Conservation (phyloP, 2,329 filamentous ascomycete genomes). For the Diplodia mutila region DNA sequence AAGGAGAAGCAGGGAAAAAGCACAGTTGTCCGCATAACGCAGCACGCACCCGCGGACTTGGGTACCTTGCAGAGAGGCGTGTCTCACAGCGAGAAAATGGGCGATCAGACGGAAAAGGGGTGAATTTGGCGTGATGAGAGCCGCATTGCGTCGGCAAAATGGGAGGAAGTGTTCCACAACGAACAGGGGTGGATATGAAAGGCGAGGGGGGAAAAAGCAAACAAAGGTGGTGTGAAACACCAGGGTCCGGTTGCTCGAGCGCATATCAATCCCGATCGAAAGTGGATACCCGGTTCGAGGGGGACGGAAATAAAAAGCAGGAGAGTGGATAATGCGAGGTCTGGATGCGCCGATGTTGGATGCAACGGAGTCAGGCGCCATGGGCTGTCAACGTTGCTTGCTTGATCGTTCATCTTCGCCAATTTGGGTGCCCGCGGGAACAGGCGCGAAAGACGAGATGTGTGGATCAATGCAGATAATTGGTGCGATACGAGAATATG, state of each 20-base stretch:
- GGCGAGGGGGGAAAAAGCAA: background rate
- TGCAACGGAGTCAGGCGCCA: background rate
- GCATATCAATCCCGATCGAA: background rate
- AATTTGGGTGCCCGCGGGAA: conserved; percentile 5
- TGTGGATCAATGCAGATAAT: background rate
- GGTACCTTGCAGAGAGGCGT: conserved; percentile 7
- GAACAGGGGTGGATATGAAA: background rate
- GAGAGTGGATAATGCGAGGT: background rate
- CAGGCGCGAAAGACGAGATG: background rate
- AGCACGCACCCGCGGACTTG: conserved; percentile 3
- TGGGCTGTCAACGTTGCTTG: background rate
- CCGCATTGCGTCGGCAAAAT: background rate
- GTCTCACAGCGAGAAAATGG: background rate
- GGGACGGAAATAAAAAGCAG: background rate
- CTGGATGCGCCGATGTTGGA: background rate
- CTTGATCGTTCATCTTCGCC: background rate
- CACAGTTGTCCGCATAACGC: background rate
- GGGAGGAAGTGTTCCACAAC: background rate
- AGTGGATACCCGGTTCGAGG: background rate
- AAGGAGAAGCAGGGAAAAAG: background rate
- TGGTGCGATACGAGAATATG: conserved; percentile 6
- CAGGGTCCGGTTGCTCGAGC: background rate
- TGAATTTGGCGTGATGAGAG: background rate
- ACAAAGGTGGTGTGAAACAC: conserved; percentile 7
- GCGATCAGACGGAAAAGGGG: background rate